Conservation (phyloP, 2,329 filamentous ascomycete genomes). For the Xenoacremonium recifei region DNA sequence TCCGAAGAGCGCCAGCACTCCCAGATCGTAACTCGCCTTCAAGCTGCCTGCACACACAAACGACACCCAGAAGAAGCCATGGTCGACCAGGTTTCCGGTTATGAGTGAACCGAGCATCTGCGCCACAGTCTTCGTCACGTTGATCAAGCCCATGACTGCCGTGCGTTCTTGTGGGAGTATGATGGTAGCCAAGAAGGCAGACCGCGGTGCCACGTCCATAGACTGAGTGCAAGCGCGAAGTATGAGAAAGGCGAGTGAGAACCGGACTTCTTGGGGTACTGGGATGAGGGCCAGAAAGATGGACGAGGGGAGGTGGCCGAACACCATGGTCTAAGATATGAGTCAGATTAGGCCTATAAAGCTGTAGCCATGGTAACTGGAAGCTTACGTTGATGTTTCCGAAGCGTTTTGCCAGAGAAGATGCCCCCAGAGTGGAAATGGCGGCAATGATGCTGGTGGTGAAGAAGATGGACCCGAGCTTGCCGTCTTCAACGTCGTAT, state of each 20-base stretch:
- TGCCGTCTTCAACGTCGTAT: constrained; percentile 46
- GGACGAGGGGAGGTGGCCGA: constrained; percentile 69
- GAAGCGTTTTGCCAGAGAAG: constrained; percentile 53
- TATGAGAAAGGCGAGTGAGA: constrained; percentile 60
- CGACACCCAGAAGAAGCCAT: constrained; percentile 57
- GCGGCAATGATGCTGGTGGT: constrained; percentile 51
- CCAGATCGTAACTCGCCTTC: constrained; percentile 61
- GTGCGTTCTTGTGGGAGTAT: constrained; percentile 66
- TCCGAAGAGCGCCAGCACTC: constrained; percentile 42
- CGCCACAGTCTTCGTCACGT: constrained; percentile 64
- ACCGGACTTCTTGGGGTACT: constrained; percentile 48
- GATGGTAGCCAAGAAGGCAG: constrained; percentile 66
- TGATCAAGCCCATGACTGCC: constrained; percentile 68
- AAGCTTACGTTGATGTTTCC: constrained; percentile 62
- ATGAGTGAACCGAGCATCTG: constrained; percentile 62
- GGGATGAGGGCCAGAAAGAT: constrained; percentile 64
- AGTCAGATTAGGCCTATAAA: not conserved
- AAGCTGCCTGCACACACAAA: constrained; percentile 63
- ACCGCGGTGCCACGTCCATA: constrained; percentile 71
- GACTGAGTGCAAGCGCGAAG: constrained; percentile 60
- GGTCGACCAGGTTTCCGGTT: constrained; percentile 61
- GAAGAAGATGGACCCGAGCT: constrained; percentile 55
- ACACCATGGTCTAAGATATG: constrained; percentile 73
- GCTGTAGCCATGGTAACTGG: constrained; percentile 5
- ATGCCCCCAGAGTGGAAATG: constrained; percentile 50